Evolutionary conservation across 768 basidiomycete species (phyloP).

Genomic region (Serendipita sp.): DNA sequence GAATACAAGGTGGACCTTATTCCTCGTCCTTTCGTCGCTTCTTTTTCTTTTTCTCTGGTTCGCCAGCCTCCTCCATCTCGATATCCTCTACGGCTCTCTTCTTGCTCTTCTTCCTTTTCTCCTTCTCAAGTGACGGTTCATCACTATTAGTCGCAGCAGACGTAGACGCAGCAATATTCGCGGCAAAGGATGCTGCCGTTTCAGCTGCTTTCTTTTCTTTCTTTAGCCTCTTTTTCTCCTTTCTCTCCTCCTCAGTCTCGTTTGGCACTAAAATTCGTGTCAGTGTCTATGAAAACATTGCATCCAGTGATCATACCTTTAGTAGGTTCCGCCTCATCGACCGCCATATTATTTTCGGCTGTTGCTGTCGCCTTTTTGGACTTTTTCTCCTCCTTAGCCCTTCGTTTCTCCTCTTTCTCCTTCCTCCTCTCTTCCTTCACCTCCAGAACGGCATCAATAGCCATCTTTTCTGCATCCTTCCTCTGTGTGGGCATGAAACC

Average conservation of each 20-base stretch:
- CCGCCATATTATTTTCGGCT: constrained; percentile 27
- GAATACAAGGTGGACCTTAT: constrained; percentile 11
- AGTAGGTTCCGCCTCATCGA: constrained; percentile 21
- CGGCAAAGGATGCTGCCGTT: constrained; percentile 39
- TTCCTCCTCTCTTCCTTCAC: constrained; percentile 77
- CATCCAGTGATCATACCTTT: constrained; percentile 23
- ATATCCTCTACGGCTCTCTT: constrained; percentile 20
- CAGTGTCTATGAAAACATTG: constrained; percentile 9
- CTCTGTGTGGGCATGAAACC: constrained; percentile 76
- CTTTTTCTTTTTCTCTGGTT: constrained; percentile 20
- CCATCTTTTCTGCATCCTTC: constrained; percentile 50
- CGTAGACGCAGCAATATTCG: constrained; percentile 12
- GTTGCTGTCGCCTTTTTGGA: constrained; percentile 16
- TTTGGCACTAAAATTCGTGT: constrained; percentile 18
- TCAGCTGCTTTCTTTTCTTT: constrained; percentile 57
- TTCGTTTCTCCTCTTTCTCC: constrained; percentile 56
- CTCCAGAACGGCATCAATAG: constrained; percentile 57
- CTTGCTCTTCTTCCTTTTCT: constrained; percentile 19
- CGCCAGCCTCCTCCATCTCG: constrained; percentile 12
- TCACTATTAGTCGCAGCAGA: constrained; percentile 3
- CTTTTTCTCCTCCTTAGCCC: constrained; percentile 41
- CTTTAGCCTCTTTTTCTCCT: constrained; percentile 61
- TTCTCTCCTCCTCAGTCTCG: constrained; percentile 51
- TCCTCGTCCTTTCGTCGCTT: constrained; percentile 56
- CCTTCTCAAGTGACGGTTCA: background rate